Evolutionary conservation across 768 basidiomycete species (phyloP), one percentile per base, ranked within the genome.

Genomic region (Suillus occidentalis): DNA sequence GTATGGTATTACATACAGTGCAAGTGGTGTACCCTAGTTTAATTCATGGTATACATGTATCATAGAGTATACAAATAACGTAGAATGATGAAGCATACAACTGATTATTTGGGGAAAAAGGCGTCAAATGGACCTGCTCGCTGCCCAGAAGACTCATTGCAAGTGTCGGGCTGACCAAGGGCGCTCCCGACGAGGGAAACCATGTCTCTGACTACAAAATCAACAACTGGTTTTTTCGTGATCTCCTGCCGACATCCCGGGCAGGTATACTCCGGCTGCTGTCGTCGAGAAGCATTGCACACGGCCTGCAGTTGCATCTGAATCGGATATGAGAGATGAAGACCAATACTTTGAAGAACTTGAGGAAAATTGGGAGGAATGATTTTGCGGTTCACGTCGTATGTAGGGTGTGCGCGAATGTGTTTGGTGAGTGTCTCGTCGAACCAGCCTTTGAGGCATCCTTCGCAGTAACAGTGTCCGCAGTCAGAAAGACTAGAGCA

Each of bases 381-480:
- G 1, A 66, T 60, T 8, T 64, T 64, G 14, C 76, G 77, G 43
- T 77, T 75, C 40, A 71, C 66, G 60, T 81, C 73, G 69, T 84
- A 82, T 10, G 77, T 69, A 0, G 88, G 88, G 67, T 88, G 72
- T 1, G 72, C 67, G 7, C 75, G 72, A 68, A 84, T 76, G 66
- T 89, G 85, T 66, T 83, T 82, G 0, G 75, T 78, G 59, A 85
- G 82, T 0, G 76, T 81, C 3, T 84, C 83, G 60, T 66, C 75
- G 66, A 85, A 84, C 82, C 82, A 83, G 68, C 87, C 84, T 55
- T 80, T 78, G 9, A 92, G 78, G 68, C 90, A 92, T 6, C 72
- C 72, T 66, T 83, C 77, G 71, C 90, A 92, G 71, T 88, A 91
- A 0, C 85, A 84, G 73, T 92, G 90, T 3, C 90, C 90, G 62